These are phyloP conservation scores for Isatis lusitanica DNA, from an alignment of 441 rosid genomes.

Conservation along the genomic window DNA sequence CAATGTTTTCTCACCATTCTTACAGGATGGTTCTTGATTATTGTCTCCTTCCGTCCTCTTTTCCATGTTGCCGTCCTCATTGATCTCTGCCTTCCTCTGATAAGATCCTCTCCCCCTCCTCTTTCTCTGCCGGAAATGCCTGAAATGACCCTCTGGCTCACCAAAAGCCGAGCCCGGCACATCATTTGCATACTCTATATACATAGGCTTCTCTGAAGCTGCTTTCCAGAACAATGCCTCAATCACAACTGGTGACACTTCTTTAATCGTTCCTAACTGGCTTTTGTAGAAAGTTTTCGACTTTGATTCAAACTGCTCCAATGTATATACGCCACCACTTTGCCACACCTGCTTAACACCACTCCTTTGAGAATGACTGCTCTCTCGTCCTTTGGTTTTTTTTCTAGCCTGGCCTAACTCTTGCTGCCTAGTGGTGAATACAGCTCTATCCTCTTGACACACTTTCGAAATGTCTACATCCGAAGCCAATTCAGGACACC, in stretches of 20 bases:
- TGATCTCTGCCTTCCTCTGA: constrained; percentile 50
- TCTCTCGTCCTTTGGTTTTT: constrained; percentile 50
- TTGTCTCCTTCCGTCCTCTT: background rate
- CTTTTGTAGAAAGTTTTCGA: constrained; percentile 74
- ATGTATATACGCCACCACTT: constrained; percentile 90
- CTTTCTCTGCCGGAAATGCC: constrained; percentile 66
- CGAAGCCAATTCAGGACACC: constrained; percentile 70
- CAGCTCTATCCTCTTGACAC: constrained; percentile 60
- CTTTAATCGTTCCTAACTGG: constrained; percentile 64
- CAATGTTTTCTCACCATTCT: constrained; percentile 30
- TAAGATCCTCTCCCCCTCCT: constrained; percentile 72
- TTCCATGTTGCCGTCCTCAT: constrained; percentile 2
- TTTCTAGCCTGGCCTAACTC: constrained; percentile 81
- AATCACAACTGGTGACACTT: constrained; percentile 65
- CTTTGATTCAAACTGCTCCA: constrained; percentile 94
- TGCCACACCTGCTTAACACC: constrained; percentile 97
- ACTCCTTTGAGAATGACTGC: constrained; percentile 36
- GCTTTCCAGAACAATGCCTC: constrained; percentile 96
- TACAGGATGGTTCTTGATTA: constrained; percentile 24
- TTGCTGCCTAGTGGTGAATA: constrained; percentile 95
- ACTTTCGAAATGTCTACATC: constrained; percentile 42
- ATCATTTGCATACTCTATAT: constrained; percentile 96
- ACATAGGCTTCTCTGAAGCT: constrained; percentile 81
- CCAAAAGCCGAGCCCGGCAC: constrained; percentile 98
- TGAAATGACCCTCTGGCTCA: constrained; percentile 71